Conservation (phyloP, 2,329 filamentous ascomycete genomes). For the Xylaria hypoxylon region DNA sequence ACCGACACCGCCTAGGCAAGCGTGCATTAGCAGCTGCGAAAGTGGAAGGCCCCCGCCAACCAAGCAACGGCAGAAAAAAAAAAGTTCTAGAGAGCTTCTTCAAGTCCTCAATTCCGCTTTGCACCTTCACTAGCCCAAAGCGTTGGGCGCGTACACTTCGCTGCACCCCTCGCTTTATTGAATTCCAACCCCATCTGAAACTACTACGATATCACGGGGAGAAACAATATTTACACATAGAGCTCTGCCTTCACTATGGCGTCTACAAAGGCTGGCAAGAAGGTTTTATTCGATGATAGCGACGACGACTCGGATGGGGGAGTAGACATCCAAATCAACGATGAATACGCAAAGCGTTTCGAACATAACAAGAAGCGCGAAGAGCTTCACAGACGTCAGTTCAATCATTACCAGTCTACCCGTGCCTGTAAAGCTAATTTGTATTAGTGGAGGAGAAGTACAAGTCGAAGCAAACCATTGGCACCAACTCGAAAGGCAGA, state of each 20-base stretch:
- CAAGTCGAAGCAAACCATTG: conserved; percentile 59
- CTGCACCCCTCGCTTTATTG: background rate
- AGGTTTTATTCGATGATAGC: conserved; percentile 67
- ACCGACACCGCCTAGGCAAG: conserved; percentile 43
- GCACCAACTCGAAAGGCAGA: conserved; percentile 57
- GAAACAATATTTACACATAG: background rate
- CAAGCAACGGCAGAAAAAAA: conserved; percentile 40
- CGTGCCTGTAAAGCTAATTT: conserved; percentile 31
- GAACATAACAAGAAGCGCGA: conserved; percentile 98
- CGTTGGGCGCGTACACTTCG: background rate
- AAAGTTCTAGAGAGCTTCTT: conserved; percentile 29
- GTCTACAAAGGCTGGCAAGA: conserved; percentile 53
- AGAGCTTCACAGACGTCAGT: conserved; percentile 77
- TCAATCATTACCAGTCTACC: background rate
- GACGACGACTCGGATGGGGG: conserved; percentile 62
- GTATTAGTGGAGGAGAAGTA: conserved; percentile 89
- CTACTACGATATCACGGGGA: background rate
- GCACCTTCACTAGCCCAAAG: conserved; percentile 10
- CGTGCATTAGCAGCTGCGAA: conserved; percentile 16
- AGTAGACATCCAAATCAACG: conserved; percentile 80
- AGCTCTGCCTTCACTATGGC: conserved; percentile 47
- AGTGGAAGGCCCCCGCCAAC: conserved; percentile 29
- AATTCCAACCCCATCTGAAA: background rate
- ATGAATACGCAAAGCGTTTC: conserved; percentile 88
- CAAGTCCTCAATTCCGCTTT: conserved; percentile 8